Base-by-base conservation (phyloP, 257 asterid species). In the Ophiorrhiza pumila region DNA sequence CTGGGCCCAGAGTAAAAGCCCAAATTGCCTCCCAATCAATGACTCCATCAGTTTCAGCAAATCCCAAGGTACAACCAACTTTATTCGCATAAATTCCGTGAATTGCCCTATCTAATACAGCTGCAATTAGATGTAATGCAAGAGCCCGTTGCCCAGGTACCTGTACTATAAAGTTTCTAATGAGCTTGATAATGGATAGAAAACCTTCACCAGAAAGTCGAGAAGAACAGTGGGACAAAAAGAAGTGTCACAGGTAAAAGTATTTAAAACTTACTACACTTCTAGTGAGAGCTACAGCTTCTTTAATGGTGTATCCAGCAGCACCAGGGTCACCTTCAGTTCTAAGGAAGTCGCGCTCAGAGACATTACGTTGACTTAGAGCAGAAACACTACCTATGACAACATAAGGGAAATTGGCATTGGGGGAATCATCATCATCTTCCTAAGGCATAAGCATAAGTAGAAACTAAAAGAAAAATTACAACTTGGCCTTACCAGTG, bases 321-420 rank as follows among this genome's bases (percentile, higher is more conserved):
- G 92, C 98, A 74, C 95, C 91, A 73, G 99, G 99, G 75, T 95
- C 96, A 76, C 99, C 99, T 79, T 91, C 97, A 56, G 98, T 95
- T 77, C 97, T 93, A 73, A 92, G 87, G 78, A 85, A 88, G 84
- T 92, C 99, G 42, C 97, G 96, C 73, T 83, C 83, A 1, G 91
- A 80, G 63, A 85, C 96, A 79, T 86, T 89, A 74, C 82, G 83
- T 63, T 74, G 86, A 69, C 82, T 81, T 76, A 60, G 82, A 70
- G 78, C 57, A 65, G 90, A 78, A 59, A 62, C 64, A 60, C 63
- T 76, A 73, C 84, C 97, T 91, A 74, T 74, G 78, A 74, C 11
- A 68, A 77, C 46, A 68, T 8, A 22, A 79, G 59, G 74, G 31
- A 56, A 50, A 50, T 43, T 5, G 20, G 7, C 10, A 5, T 35